Conservation (phyloP, 768 basidiomycete genomes). For the Mycena galopus region DNA sequence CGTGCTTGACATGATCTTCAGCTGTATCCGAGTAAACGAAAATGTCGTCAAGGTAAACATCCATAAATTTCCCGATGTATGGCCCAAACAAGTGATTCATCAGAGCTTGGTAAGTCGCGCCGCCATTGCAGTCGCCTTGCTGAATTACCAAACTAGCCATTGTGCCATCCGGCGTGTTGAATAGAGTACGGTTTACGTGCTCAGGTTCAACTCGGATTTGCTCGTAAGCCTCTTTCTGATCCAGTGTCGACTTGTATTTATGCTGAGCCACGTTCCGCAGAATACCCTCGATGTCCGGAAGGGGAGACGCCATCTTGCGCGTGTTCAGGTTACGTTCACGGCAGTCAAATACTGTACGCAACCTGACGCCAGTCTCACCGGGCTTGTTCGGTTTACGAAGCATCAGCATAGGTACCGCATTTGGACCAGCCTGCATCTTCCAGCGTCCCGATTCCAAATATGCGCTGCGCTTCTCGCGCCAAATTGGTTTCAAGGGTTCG, state of each 20-base stretch:
- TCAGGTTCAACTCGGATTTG: constrained; percentile 50
- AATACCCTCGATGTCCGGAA: too few species aligned
- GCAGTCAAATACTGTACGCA: too few species aligned
- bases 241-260: too few species aligned
- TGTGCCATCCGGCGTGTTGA: constrained; percentile 55
- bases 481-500: constrained; percentile 34
- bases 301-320: too few species aligned
- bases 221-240: too few species aligned
- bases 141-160: constrained; percentile 54
- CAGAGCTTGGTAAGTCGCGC: constrained; percentile 56
- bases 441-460: constrained; percentile 43
- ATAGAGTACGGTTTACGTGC: constrained; percentile 40
- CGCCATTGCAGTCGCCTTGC: constrained; percentile 42
- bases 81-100: constrained; percentile 54
- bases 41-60: too few species aligned
- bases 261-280: too few species aligned
- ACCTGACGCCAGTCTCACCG: not conserved
- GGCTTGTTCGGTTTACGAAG: constrained; percentile 31
- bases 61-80: constrained; percentile 53
- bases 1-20: constrained; percentile 51
- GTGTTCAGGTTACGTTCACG: too few species aligned
- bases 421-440: constrained; percentile 18
- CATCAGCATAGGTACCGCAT: constrained; percentile 44
- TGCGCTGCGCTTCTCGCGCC: constrained; percentile 31
- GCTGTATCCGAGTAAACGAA: constrained; percentile 55